Evolutionary conservation across 495 filamentous ascomycete species (phyloP), one percentile per base, ranked within the genome.

Genomic region (Xylona heveae): DNA sequence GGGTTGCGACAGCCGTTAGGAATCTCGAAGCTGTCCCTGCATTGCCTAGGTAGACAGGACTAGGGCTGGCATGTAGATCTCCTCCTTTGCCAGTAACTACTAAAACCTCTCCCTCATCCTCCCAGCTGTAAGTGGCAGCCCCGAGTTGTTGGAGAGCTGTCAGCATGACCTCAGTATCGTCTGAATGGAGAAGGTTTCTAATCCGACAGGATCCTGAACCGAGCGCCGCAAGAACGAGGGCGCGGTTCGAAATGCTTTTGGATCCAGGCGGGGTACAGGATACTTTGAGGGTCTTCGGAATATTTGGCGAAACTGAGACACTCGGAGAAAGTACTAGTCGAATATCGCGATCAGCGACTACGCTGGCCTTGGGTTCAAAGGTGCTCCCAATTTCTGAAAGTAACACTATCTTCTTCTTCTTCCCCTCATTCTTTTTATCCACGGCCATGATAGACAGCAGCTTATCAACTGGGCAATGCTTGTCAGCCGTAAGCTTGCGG

Each of bases 391-490:
- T 90, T 7, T 76, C 75, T 0, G 82, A 81, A 14, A 99, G 67
- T 5, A 99, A 66, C n/a, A 93, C 88, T 34, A 97, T 74, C 55
- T 90, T 92, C 62, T 95, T 97, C 52, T 90, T 85, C 21, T 65
- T 67, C 1, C 88, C 88, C 20, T 92, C 76, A 34, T 97, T 97
- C 66, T 97, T 97, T 67, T 97, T 97, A 56, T 97, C 88, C 24
- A 95, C 71, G 2, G 72, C 83, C 88, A 97, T 97, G 48, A 90
- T 85, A 36, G 71, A 63, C 28, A 97, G 58, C 36, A 95, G 50
- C 27, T 75, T 68, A 38, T 95, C 81, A 7, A 94, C 79, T n/a
- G 82, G 74, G 49, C 90, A 97, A 41, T 73, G 63, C 50, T 88
- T 94, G 19, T 72, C 76, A 4, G 78, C 81, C 6, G 90, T 83